These are phyloP conservation scores for Oryza brachyantha DNA, from an alignment of 176 grass and related monocot genomes.

Conservation along the genomic window DNA sequence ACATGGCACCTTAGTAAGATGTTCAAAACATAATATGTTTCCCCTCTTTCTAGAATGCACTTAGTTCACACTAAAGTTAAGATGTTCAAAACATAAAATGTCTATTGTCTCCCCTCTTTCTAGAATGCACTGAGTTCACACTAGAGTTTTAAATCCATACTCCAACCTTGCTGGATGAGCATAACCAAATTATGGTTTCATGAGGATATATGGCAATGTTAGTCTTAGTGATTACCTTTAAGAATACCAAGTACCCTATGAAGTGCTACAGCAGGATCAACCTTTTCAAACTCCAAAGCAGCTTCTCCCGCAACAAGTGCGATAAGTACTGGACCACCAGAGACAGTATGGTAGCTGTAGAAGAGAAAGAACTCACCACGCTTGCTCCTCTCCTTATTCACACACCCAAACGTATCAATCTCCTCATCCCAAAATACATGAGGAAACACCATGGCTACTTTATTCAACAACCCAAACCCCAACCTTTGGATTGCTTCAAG, in stretches of 20 bases:
- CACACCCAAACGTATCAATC: conserved; percentile 86
- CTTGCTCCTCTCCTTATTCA: conserved; percentile 74
- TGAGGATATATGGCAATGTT: not conserved
- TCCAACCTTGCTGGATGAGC: not conserved
- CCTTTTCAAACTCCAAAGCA: conserved; percentile 75
- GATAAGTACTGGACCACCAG: conserved; percentile 77
- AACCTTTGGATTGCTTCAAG: conserved; percentile 63
- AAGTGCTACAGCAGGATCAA: conserved; percentile 68
- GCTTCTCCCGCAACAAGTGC: conserved; percentile 92
- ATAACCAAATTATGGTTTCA: not conserved
- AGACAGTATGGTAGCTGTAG: conserved; percentile 91
- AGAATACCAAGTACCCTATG: conserved; percentile 78
- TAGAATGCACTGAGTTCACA: not conserved
- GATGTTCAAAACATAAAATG: too few relatives aligned
- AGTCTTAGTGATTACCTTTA: conserved; percentile 52
- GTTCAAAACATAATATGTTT: not conserved
- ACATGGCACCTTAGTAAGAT: not conserved
- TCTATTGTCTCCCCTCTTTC: not conserved
- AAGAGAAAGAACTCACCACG: conserved; percentile 94
- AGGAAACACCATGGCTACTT: conserved; percentile 94
- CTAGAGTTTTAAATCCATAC: not conserved
- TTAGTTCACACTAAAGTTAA: not conserved
- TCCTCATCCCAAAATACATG: conserved; percentile 88
- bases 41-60: not conserved
- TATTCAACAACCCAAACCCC: conserved; percentile 89